These are phyloP conservation scores for Aurantiochytrium sp. DNA, from an alignment of 108 stramenopile genomes.

Conservation along the genomic window DNA sequence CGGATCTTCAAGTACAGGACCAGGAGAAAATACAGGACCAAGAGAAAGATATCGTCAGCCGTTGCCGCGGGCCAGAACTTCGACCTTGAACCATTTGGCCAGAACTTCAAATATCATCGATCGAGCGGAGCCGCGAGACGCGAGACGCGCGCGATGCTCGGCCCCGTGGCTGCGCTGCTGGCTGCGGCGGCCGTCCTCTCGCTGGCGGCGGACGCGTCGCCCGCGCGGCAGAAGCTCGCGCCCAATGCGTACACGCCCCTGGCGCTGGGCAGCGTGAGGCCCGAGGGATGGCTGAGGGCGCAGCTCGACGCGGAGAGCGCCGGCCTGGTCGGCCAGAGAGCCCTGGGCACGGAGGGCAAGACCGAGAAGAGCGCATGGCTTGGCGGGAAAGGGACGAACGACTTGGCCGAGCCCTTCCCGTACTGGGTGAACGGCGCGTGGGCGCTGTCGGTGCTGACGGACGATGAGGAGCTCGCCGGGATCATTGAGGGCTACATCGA, in stretches of 20 bases:
- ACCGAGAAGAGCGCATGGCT: background rate
- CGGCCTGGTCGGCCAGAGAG: background rate
- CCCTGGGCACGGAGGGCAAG: background rate
- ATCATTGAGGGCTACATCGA: background rate
- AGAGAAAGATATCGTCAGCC: too few species aligned
- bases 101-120: too few species aligned
- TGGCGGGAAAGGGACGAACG: background rate
- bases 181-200: background rate
- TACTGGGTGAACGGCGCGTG: background rate
- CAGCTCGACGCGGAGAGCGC: background rate
- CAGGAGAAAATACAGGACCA: too few species aligned
- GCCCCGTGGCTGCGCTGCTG: background rate
- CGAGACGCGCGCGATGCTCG: too few species aligned
- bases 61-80: too few species aligned
- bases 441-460: background rate
- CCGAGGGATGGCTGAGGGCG: background rate
- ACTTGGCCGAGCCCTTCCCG: background rate
- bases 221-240: background rate
- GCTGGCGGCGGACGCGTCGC: background rate
- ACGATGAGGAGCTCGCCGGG: background rate
- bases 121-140: too few species aligned
- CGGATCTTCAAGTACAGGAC: too few species aligned
- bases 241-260: background rate
- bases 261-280: background rate
- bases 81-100: too few species aligned